Evolutionary conservation across 768 basidiomycete genomes (phyloP).

Genomic region (Hericium coralloides): DNA sequence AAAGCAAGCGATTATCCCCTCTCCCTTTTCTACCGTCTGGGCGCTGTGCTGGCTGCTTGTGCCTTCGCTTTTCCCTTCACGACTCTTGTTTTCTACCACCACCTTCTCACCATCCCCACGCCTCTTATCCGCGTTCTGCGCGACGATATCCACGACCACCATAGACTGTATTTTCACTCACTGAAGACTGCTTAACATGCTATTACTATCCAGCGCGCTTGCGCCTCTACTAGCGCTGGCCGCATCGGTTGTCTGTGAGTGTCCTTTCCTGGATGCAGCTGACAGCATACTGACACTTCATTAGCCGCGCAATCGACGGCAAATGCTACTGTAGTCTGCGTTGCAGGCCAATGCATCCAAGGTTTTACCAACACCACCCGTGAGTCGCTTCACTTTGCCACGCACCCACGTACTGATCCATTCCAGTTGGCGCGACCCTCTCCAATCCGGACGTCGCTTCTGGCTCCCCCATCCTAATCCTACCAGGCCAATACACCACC

Average conservation of each 20-base stretch:
- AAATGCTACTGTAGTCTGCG: slow-evolving; percentile 57
- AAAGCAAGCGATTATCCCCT: neutral
- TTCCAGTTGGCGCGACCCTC: slow-evolving; percentile 63
- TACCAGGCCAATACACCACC: slow-evolving; percentile 71
- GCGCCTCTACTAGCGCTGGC: neutral
- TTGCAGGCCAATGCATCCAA: slow-evolving; percentile 85
- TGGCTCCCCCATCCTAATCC: slow-evolving; percentile 43
- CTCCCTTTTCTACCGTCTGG: neutral
- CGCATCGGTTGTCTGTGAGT: slow-evolving; percentile 20
- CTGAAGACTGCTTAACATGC: neutral
- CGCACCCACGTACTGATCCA: neutral
- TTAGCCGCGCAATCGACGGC: slow-evolving; percentile 7
- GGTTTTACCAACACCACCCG: slow-evolving; percentile 66
- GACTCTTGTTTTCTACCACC: neutral
- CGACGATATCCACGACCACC: neutral
- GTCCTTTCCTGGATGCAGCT: neutral
- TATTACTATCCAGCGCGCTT: neutral
- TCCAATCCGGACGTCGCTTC: slow-evolving; percentile 41
- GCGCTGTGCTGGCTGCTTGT: slow-evolving; percentile 1
- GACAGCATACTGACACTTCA: neutral
- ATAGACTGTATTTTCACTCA: neutral
- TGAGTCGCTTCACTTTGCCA: slow-evolving; percentile 30
- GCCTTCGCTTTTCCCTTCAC: neutral
- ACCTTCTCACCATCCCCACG: neutral
- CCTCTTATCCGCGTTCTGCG: neutral